Evolutionary conservation across 345 rosid genomes (phyloP), one percentile per base, ranked within the genome.

Genomic region (Passiflora organensis): DNA sequence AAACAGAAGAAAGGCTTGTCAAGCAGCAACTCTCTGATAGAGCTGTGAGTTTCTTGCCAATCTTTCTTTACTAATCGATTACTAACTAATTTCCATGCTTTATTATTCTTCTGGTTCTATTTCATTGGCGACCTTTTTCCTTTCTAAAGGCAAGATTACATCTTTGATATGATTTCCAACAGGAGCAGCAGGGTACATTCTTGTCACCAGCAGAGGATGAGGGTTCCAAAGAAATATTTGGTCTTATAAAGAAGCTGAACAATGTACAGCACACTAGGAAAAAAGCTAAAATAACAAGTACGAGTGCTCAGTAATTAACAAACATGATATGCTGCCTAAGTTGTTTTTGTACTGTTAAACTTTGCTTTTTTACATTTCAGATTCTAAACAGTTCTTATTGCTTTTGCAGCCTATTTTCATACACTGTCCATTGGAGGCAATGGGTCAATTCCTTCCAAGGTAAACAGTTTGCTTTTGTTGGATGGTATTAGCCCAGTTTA

Each of bases 201-300:
- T 44, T 79, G 65, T 76, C 87, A 53, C 81, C 89, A 32, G 76
- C 67, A 6, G 75, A 79, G 63, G 80, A 77, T 73, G 79, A 76
- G 65, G 65, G 72, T 54, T 75, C 84, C 52, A 81, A 66, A 52
- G 85, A 83, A 50, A 73, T 86, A 46, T 85, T 84, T 75, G 65
- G 82, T 56, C 80, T 76, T 48, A 93, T 89, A 66, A 81, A 81
- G 78, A 82, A 83, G 83, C 72, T 79, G 57, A 85, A 75, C 64
- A 56, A 66, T 50, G 58, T 65, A 45, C 89, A 84, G 64, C 94
- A 86, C 56, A 61, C 68, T 51, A 71, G 55, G 75, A 81, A 67
- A 76, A 84, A 71, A 65, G 62, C 73, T 71, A 93, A 80, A 82
- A 34, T 64, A 50, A 60, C 95, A 61, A 72, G 99, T 89, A 81